Evolutionary conservation across 2,329 filamentous ascomycete genomes (phyloP).

Genomic region (Aspergillus caelatus): DNA sequence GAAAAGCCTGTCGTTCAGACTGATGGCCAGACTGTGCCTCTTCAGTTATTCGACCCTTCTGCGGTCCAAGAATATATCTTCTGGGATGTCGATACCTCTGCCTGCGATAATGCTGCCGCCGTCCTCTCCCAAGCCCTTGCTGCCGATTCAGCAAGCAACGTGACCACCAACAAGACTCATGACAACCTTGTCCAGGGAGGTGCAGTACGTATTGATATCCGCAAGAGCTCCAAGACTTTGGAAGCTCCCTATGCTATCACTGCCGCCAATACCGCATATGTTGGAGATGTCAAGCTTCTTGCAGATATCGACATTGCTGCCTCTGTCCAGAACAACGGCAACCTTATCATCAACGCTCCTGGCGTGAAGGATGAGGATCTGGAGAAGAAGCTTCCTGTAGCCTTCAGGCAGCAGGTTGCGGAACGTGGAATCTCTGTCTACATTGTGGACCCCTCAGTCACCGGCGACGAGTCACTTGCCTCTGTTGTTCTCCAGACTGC

Average conservation of each 20-base stretch:
- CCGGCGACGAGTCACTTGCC: conserved; percentile 68
- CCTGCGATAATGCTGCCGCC: conserved; percentile 65
- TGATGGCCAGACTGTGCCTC: conserved; percentile 43
- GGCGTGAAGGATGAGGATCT: conserved; percentile 84
- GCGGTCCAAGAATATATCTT: conserved; percentile 82
- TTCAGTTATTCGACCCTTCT: conserved; percentile 58
- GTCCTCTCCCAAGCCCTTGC: conserved; percentile 63
- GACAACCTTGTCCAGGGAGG: conserved; percentile 74
- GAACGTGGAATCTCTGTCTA: conserved; percentile 72
- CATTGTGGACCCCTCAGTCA: conserved; percentile 71
- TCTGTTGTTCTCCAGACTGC: conserved; percentile 75
- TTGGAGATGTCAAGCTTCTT: conserved; percentile 79
- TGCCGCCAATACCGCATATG: conserved; percentile 75
- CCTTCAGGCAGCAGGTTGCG: conserved; percentile 71
- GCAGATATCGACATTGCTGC: conserved; percentile 74
- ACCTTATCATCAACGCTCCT: conserved; percentile 74
- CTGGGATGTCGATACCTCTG: conserved; percentile 84
- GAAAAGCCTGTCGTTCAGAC: conserved; percentile 43
- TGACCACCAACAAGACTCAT: conserved; percentile 61
- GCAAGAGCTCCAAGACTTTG: conserved; percentile 78
- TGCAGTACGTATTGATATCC: conserved; percentile 79
- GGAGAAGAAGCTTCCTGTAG: conserved; percentile 77
- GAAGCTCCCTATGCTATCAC: conserved; percentile 82
- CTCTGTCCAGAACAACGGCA: conserved; percentile 70
- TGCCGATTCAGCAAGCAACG: conserved; percentile 62